Evolutionary conservation across 2,329 filamentous ascomycete species (phyloP).

Genomic region (Ophiocordyceps sinensis): DNA sequence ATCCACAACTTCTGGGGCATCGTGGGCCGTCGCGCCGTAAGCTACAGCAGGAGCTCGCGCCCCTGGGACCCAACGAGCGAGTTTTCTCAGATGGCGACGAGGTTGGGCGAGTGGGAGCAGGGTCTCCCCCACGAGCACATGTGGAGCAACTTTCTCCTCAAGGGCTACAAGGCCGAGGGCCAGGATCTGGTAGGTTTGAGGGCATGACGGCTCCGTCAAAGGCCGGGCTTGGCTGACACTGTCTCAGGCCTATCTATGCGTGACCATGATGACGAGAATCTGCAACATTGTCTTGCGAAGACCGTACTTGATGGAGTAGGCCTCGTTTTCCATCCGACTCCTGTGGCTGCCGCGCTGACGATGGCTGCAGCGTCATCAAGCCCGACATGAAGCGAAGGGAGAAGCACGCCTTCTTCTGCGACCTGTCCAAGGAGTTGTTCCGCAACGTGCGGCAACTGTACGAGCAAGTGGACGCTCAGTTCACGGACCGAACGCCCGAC

Average conservation of each 20-base stretch:
- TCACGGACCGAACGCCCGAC: slow-evolving; percentile 27
- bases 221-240: slow-evolving; percentile 3
- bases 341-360: slow-evolving; percentile 1
- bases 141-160: slow-evolving; percentile 28
- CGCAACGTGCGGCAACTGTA: slow-evolving; percentile 31
- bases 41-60: slow-evolving; percentile 24
- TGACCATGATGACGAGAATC: slow-evolving; percentile 39
- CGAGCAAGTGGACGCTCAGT: slow-evolving; percentile 36
- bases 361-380: slow-evolving; percentile 25
- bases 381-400: slow-evolving; percentile 22
- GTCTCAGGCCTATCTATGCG: slow-evolving; percentile 34
- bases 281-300: slow-evolving; percentile 42
- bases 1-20: slow-evolving; percentile 39
- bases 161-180: slow-evolving; percentile 29
- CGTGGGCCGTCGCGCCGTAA: slow-evolving; percentile 33
- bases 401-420: slow-evolving; percentile 23
- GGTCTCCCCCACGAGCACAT: slow-evolving; percentile 30
- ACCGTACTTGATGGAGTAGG: slow-evolving; percentile 37
- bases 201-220: not conserved
- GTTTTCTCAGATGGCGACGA: slow-evolving; percentile 27
- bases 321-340: not conserved
- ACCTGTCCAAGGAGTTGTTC: slow-evolving; percentile 32
- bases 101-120: slow-evolving; percentile 32
- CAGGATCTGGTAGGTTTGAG: slow-evolving; percentile 28
- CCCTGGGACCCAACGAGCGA: slow-evolving; percentile 35